Evolutionary conservation across 176 grass and related monocot genomes (phyloP).

Genomic region (Microstegium vimineum): DNA sequence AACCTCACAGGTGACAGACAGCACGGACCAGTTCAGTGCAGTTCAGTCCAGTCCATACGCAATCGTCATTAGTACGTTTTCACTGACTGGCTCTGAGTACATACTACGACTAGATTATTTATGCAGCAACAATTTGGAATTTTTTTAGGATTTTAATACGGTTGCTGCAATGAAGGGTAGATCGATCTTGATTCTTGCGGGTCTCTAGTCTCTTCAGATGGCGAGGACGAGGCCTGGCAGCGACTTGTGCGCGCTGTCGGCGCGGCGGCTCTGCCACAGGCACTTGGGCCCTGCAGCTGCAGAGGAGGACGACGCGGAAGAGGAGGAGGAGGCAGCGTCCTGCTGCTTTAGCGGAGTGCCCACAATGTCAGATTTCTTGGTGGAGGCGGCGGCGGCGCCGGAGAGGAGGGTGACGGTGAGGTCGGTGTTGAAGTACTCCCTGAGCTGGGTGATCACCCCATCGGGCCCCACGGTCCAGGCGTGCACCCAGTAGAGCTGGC

Average conservation of each 20-base stretch:
- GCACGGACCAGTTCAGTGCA: background rate
- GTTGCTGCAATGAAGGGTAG: background rate
- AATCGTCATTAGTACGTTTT: background rate
- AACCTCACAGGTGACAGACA: background rate
- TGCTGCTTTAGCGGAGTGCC: background rate
- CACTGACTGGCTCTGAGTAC: background rate
- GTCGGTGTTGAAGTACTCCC: slow-evolving; percentile 20
- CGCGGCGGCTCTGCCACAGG: slow-evolving; percentile 10
- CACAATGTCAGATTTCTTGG: background rate
- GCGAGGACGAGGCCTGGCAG: slow-evolving; percentile 10
- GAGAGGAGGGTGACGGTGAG: slow-evolving; percentile 17
- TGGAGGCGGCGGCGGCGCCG: background rate
- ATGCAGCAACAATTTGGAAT: background rate
- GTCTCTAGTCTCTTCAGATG: background rate
- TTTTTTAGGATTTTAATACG: background rate
- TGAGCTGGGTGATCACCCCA: slow-evolving; percentile 9
- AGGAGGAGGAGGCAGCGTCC: background rate
- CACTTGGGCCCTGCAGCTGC: background rate
- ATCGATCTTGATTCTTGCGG: background rate
- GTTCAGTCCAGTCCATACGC: background rate
- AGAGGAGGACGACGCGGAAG: background rate
- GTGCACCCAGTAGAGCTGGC: slow-evolving; percentile 17
- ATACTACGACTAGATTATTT: background rate
- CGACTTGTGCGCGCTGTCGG: slow-evolving; percentile 1
- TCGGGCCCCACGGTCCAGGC: background rate